Conservation (phyloP, 2,329 filamentous ascomycete species). For the Arachnomyces sp. region DNA sequence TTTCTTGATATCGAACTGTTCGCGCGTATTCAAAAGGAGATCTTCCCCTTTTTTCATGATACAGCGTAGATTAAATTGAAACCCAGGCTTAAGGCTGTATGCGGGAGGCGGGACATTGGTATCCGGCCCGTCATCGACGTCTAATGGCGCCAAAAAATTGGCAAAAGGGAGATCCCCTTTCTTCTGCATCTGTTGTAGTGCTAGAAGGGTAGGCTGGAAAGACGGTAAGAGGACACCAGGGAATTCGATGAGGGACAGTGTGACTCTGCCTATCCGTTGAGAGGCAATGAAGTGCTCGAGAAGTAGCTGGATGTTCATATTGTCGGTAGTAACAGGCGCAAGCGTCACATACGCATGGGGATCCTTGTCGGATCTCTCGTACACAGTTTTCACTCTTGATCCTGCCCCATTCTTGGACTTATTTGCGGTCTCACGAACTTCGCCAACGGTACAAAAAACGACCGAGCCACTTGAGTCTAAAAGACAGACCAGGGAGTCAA, state of each 20-base stretch:
- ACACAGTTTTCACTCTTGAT: constrained; percentile 13
- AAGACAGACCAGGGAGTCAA: constrained; percentile 45
- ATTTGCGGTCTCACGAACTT: constrained; percentile 7
- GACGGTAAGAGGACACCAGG: constrained; percentile 51
- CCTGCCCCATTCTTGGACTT: constrained; percentile 11
- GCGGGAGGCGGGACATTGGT: constrained; percentile 13
- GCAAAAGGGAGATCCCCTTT: constrained; percentile 42
- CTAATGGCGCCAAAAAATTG: constrained; percentile 35
- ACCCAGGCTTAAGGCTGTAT: constrained; percentile 13
- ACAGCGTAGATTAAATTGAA: constrained; percentile 16
- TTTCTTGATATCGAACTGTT: constrained; percentile 3
- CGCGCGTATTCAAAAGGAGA: too few relatives aligned
- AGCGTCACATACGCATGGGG: constrained; percentile 8
- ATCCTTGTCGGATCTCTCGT: constrained; percentile 11
- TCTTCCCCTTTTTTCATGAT: constrained; percentile 6
- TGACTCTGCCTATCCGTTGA: background rate
- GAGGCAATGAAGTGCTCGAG: constrained; percentile 1
- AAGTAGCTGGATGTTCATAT: constrained; percentile 8
- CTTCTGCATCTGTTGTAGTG: constrained; percentile 46
- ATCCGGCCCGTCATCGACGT: background rate
- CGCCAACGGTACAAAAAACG: constrained; percentile 19
- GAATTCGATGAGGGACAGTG: constrained; percentile 48
- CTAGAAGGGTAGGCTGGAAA: constrained; percentile 49
- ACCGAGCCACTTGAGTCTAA: constrained; percentile 23
- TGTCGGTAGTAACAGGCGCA: constrained; percentile 11